phyloP scores from a whole-genome alignment of 208 protist species.

The Phytomonas sp. region DNA sequence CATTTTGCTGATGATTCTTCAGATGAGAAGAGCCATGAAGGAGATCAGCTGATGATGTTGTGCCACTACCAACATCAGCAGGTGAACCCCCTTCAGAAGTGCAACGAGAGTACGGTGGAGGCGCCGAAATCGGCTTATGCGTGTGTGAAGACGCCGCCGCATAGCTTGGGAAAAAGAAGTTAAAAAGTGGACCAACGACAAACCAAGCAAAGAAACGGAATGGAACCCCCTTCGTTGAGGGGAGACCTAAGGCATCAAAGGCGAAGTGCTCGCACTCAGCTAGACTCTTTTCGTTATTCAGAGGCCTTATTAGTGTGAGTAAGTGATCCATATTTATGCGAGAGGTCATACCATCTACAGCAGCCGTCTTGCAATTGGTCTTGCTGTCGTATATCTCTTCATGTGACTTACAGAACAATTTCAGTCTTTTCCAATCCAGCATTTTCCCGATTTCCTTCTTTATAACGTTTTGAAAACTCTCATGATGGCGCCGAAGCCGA shows the following conservation, averaged over 20 bases:
- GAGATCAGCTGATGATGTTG: too few relatives aligned
- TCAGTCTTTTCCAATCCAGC: neutral
- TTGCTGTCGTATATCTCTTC: neutral
- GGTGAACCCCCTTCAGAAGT: too few relatives aligned
- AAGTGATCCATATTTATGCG: neutral
- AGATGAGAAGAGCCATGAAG: too few relatives aligned
- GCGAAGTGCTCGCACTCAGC: neutral
- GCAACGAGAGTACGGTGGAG: neutral
- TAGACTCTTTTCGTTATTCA: neutral
- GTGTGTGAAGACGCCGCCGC: neutral
- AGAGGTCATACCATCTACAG: neutral
- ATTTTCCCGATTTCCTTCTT: neutral
- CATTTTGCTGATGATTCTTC: too few relatives aligned
- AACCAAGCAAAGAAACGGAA: conserved; percentile 43
- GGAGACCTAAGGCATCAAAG: conserved; percentile 5
- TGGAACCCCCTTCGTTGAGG: conserved; percentile 23
- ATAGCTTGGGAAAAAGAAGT: conserved; percentile 26
- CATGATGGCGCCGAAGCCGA: neutral
- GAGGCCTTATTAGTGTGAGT: neutral
- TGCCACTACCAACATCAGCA: too few relatives aligned
- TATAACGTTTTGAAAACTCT: neutral
- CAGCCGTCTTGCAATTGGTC: neutral
- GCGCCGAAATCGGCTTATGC: neutral
- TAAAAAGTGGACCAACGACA: conserved; percentile 46
- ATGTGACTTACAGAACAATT: neutral